Base-by-base conservation (phyloP, 2,329 filamentous ascomycete genomes). In the Aspergillus amoenus region DNA sequence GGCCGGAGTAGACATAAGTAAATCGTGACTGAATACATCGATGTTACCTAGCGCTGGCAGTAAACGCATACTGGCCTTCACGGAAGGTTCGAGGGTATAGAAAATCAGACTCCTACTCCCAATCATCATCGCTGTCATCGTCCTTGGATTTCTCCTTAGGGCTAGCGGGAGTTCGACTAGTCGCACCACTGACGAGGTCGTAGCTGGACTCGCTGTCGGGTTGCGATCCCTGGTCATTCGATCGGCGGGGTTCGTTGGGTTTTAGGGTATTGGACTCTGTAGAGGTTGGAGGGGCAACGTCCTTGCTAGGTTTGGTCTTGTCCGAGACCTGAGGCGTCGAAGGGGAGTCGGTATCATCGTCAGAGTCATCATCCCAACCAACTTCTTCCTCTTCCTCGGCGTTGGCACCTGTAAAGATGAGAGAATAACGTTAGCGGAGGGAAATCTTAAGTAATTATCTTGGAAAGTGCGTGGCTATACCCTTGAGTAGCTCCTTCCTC, bases 141-240 rank as follows among this genome's bases (percentile, higher is more conserved):
- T 68, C 72, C 53, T 77, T 76, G 15, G 68, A 65, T 58, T 74
- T 75, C 56, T 84, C 82, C 67, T 82, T 82, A 3, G 85, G 85
- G 58, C 83, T 87, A 5, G 84, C 82, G 1, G 91, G 89, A 17
- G 91, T 88, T 63, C 90, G 89, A 72, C 90, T 96, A 39, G 88
- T 86, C 44, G 85, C 84, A 48, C 89, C 90, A 51, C 89, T 93
- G 45, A 99, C 91, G 34, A 99, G 83, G 72, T 99, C 94, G 73
- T 99, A 99, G 77, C 92, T 96, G 17, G 91, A 91, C 67, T 99
- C 94, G 71, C 93, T 97, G 68, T 94, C 94, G 7, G 92, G 87
- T 65, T 94, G 90, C 24, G 90, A 95, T 72, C 93, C 92, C 72
- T 92, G 89, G 69, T 96, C 92, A 68, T 95, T 89, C 24, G 92